Percentiles rank a stretch among this genome's conserved stretches.
Conservation (phyloP, 495 filamentous ascomycete species). For the Penicillium roqueforti region DNA sequence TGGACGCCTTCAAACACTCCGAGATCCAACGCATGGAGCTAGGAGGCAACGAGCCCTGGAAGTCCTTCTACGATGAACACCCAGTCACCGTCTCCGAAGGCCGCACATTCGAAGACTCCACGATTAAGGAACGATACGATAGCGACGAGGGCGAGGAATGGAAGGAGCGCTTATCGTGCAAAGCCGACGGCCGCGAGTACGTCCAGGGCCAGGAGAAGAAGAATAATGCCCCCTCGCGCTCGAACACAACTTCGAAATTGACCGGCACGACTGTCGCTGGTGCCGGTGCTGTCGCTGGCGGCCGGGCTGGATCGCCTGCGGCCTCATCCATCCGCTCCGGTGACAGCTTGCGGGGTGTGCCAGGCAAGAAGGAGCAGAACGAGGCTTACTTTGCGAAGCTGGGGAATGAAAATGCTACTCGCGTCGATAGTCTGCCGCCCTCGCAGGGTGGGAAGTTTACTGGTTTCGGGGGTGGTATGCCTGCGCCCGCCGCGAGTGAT, state of each 20-base stretch:
- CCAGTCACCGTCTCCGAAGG: conserved; percentile 55
- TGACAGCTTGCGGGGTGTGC: conserved; percentile 21
- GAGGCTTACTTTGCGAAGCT: conserved; percentile 87
- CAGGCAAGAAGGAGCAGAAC: conserved; percentile 58
- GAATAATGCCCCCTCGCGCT: conserved; percentile 28
- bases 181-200: conserved; percentile 81
- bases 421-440: conserved; percentile 70
- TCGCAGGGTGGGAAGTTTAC: conserved; percentile 87
- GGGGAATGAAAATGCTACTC: conserved; percentile 72
- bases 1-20: conserved; percentile 91
- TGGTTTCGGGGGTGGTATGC: conserved; percentile 78
- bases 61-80: conserved; percentile 73
- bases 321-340: conserved; percentile 19
- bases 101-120: conserved; percentile 67
- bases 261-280: conserved; percentile 7
- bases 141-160: conserved; percentile 88
- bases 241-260: conserved; percentile 30
- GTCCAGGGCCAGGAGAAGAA: conserved; percentile 57
- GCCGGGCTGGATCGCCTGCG: conserved; percentile 30
- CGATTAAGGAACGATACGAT: conserved; percentile 78
- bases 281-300: conserved; percentile 21
- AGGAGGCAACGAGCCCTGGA: conserved; percentile 85
- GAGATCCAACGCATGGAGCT: conserved; percentile 84
- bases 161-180: conserved; percentile 83
- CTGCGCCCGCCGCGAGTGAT: conserved; percentile 28